Conservation (phyloP, 106 monocot species). For the Apostasia ramifera region DNA sequence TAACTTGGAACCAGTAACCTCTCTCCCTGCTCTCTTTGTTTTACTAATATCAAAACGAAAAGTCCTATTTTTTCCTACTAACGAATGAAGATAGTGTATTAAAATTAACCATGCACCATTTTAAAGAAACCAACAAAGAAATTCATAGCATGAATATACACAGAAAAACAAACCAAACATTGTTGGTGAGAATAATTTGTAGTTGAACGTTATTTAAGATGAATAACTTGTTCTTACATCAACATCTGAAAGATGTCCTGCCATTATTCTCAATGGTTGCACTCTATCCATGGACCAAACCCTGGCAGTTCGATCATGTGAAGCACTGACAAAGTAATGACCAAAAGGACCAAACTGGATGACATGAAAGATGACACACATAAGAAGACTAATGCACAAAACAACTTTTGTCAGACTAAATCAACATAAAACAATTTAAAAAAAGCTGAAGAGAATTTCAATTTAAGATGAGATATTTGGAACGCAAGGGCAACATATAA, state of each 20-base stretch:
- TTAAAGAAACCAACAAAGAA: background rate
- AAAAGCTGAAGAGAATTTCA: too few species aligned
- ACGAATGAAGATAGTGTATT: too few species aligned
- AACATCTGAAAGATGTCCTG: constrained; percentile 99
- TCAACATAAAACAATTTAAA: too few species aligned
- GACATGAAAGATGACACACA: background rate
- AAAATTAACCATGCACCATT: too few species aligned
- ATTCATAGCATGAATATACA: background rate
- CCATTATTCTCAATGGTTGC: constrained; percentile 93
- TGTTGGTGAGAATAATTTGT: background rate
- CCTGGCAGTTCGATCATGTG: constrained; percentile 98
- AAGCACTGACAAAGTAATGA: constrained; percentile 91
- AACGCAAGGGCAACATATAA: too few species aligned
- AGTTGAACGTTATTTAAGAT: too few species aligned
- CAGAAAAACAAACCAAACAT: background rate
- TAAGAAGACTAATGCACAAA: background rate
- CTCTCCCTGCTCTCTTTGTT: too few species aligned
- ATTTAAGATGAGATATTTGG: too few species aligned
- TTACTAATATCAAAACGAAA: too few species aligned
- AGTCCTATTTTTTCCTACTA: too few species aligned
- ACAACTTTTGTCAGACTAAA: too few species aligned
- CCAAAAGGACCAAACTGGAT: constrained; percentile 94
- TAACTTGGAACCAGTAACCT: too few species aligned
- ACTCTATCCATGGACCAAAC: constrained; percentile 98
- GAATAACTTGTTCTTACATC: constrained; percentile 51